These are phyloP conservation scores for Arbutus unedo DNA, from an alignment of 148 eudicot genomes.

Conservation along the genomic window DNA sequence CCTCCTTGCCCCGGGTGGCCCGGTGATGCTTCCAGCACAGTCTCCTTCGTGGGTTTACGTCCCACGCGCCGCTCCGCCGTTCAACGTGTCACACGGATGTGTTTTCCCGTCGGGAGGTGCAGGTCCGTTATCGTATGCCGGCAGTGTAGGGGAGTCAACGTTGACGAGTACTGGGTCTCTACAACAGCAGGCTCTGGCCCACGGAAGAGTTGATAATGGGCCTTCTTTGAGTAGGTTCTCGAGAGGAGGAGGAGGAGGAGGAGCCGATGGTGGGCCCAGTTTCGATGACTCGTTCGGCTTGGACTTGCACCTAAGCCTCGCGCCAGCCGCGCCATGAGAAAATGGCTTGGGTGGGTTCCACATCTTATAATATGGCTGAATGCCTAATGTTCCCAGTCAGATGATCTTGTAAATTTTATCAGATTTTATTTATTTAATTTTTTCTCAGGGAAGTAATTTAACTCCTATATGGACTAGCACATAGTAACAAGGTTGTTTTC, in stretches of 20 bases:
- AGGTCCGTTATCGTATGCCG: conserved; percentile 36
- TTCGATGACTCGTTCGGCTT: conserved; percentile 68
- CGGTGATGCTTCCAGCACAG: conserved; percentile 18
- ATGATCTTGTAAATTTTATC: conserved; percentile 29
- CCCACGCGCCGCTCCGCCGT: conserved; percentile 56
- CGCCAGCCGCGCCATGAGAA: conserved; percentile 48
- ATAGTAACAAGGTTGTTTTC: not conserved
- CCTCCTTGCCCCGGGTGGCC: conserved; percentile 42
- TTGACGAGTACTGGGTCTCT: conserved; percentile 27
- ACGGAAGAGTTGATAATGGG: conserved; percentile 29
- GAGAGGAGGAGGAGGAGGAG: conserved; percentile 20
- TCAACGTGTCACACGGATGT: conserved; percentile 71
- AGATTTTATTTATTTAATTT: conserved; percentile 24
- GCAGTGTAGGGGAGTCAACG: conserved; percentile 32
- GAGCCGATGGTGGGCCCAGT: conserved; percentile 41
- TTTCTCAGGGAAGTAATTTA: conserved; percentile 12
- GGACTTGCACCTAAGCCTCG: conserved; percentile 83
- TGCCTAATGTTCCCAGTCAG: conserved; percentile 3
- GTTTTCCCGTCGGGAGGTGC: conserved; percentile 39
- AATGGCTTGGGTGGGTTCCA: not conserved
- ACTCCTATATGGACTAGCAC: conserved; percentile 7
- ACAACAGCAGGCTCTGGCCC: conserved; percentile 15
- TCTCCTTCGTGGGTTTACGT: conserved; percentile 61
- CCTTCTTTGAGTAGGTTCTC: conserved; percentile 71
- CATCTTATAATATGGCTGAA: conserved; percentile 7